Percentiles rank a stretch among this genome's conserved stretches.
Evolutionary conservation across 2,329 filamentous ascomycete genomes (phyloP).

Genomic region (Scolecobasidium constrictum): DNA sequence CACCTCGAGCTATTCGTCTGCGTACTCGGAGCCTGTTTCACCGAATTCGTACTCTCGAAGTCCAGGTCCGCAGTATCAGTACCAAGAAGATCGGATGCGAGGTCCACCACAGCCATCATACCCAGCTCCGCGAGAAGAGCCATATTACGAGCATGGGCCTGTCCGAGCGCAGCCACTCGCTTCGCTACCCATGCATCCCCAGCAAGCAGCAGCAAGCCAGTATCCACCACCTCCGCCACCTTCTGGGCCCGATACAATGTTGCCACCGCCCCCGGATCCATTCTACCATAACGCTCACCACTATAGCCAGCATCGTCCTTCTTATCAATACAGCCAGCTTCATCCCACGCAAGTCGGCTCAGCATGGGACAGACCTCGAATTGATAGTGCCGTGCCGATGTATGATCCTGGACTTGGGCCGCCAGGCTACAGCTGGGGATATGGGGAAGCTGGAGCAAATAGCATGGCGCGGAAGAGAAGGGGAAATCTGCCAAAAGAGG

Average conservation of each 20-base stretch:
- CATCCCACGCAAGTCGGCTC: background rate
- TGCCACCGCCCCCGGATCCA: background rate
- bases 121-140: background rate
- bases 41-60: conserved; percentile 1
- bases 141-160: background rate
- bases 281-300: background rate
- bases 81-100: background rate
- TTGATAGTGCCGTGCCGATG: background rate
- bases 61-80: background rate
- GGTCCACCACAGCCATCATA: background rate
- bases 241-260: background rate
- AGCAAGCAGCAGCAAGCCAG: no score
- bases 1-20: conserved; percentile 3
- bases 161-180: background rate
- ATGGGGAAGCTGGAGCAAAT: background rate
- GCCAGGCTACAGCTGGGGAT: background rate
- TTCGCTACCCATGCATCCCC: background rate
- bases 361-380: background rate
- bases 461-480: conserved; percentile 26
- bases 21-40: conserved; percentile 3
- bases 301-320: background rate
- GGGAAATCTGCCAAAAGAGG: conserved; percentile 83
- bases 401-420: background rate
- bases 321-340: background rate
- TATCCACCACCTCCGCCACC: background rate